A percentile compares a stretch with the other conserved stretches of the same genome.
These are phyloP conservation scores for Saccharomycopsis olivae DNA, from an alignment of 805 yeast genomes.

Conservation along the genomic window DNA sequence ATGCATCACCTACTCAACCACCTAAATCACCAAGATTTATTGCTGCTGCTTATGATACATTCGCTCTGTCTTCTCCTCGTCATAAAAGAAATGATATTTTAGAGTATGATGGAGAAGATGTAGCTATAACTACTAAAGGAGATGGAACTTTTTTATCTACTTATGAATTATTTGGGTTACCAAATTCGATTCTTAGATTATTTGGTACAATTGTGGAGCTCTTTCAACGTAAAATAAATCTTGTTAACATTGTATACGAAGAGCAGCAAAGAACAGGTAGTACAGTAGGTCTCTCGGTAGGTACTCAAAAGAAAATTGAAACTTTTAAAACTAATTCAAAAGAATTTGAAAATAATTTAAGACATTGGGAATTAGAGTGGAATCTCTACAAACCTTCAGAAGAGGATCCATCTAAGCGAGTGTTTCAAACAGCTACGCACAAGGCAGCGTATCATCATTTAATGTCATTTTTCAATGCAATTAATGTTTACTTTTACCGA, in stretches of 20 bases:
- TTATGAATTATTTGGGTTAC: slow-evolving; percentile 76
- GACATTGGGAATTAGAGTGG: slow-evolving; percentile 73
- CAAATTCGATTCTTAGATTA: slow-evolving; percentile 63
- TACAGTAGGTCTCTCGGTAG: background rate
- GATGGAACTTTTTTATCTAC: slow-evolving; percentile 32
- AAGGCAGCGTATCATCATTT: slow-evolving; percentile 75
- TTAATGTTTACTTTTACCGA: slow-evolving; percentile 56
- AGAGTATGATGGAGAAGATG: background rate
- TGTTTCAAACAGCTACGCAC: slow-evolving; percentile 25
- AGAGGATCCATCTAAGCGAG: background rate
- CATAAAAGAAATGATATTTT: background rate
- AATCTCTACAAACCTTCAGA: slow-evolving; percentile 27
- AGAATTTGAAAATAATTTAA: slow-evolving; percentile 38
- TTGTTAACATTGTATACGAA: slow-evolving; percentile 7
- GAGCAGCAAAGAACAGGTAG: background rate
- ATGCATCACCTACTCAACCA: slow-evolving; percentile 7
- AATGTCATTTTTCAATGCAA: slow-evolving; percentile 64
- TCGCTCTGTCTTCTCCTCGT: slow-evolving; percentile 8
- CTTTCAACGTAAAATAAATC: slow-evolving; percentile 45
- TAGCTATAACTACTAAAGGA: slow-evolving; percentile 20
- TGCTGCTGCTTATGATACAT: slow-evolving; percentile 8
- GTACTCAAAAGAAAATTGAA: background rate
- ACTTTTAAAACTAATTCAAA: slow-evolving; percentile 1
- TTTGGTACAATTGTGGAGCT: slow-evolving; percentile 66
- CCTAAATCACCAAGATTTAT: slow-evolving; percentile 13